phyloP scores from a whole-genome alignment of 1,284 basidiomycete genomes.

The Sutorius eximius region DNA sequence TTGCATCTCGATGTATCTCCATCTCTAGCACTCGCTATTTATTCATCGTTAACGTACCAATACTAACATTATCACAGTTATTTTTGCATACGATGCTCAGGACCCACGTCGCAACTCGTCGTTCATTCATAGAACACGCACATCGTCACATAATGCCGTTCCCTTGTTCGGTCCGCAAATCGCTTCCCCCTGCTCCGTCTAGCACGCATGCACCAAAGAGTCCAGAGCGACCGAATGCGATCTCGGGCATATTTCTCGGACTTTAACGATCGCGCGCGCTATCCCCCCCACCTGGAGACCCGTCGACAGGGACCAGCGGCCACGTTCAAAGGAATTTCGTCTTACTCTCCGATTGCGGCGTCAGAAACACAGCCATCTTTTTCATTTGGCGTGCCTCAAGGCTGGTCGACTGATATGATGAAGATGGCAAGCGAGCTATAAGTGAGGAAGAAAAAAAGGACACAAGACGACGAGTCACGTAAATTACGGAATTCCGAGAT shows the following conservation, averaged over 20 bases:
- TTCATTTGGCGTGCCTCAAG: constrained; percentile 21
- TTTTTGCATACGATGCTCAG: not conserved
- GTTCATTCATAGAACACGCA: too few relatives aligned
- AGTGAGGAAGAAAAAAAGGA: not conserved
- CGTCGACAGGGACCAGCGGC: constrained; percentile 8
- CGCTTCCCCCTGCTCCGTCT: not conserved
- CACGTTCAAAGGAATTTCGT: constrained; percentile 7
- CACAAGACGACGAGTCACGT: constrained; percentile 20
- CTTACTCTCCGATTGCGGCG: constrained; percentile 13
- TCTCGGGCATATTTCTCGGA: not conserved
- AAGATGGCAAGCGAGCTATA: constrained; percentile 7
- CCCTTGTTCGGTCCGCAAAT: not conserved
- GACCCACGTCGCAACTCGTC: too few relatives aligned
- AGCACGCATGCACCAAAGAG: not conserved
- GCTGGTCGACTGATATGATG: constrained; percentile 4
- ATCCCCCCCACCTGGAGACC: constrained; percentile 10
- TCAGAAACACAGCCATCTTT: constrained; percentile 25
- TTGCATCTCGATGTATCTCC: not conserved
- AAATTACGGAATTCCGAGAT: constrained; percentile 34
- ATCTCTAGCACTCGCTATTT: constrained; percentile 10
- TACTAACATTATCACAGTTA: not conserved
- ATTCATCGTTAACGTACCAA: constrained; percentile 9
- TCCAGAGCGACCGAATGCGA: not conserved
- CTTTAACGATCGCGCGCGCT: constrained; percentile 13
- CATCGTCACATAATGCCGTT: not conserved